Evolutionary conservation across 192 early-diverging fungal genomes (phyloP).

Genomic region (Linnemannia schmuckeri): DNA sequence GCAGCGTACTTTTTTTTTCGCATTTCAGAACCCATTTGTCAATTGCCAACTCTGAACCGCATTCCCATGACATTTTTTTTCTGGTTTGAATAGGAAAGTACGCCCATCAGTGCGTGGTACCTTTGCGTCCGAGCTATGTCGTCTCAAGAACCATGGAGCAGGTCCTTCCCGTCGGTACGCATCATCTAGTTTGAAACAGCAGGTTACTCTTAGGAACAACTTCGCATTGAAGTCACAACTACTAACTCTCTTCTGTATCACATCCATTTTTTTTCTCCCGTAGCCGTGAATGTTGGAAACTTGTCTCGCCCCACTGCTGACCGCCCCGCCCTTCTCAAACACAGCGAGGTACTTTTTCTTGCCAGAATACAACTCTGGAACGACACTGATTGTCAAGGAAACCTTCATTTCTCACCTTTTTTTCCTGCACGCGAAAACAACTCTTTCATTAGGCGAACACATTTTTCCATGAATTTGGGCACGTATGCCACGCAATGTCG

Average conservation of each 20-base stretch:
- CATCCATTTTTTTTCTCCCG: not conserved
- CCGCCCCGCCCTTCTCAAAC: constrained; percentile 82
- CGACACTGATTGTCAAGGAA: constrained; percentile 12
- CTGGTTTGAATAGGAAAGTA: constrained; percentile 62
- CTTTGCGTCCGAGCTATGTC: constrained; percentile 76
- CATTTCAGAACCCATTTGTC: not conserved
- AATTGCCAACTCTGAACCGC: not conserved
- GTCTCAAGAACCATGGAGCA: constrained; percentile 59
- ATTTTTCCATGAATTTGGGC: constrained; percentile 89
- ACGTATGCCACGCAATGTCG: constrained; percentile 62
- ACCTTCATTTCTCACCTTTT: not conserved
- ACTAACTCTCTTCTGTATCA: too few relatives aligned
- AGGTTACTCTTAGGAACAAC: too few relatives aligned
- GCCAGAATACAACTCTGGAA: too few relatives aligned
- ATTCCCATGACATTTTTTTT: not conserved
- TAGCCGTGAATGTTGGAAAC: constrained; percentile 52
- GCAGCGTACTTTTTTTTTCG: too few relatives aligned
- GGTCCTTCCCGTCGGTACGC: constrained; percentile 36
- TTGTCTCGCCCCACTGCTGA: constrained; percentile 64
- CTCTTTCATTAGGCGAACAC: constrained; percentile 57
- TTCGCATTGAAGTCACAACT: too few relatives aligned
- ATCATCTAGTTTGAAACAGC: too few relatives aligned
- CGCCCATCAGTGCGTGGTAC: constrained; percentile 86
- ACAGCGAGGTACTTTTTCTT: constrained; percentile 70
- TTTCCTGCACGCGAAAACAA: not conserved